These are phyloP conservation scores for Metschnikowia lunata DNA, from an alignment of 805 yeast genomes.

Conservation along the genomic window DNA sequence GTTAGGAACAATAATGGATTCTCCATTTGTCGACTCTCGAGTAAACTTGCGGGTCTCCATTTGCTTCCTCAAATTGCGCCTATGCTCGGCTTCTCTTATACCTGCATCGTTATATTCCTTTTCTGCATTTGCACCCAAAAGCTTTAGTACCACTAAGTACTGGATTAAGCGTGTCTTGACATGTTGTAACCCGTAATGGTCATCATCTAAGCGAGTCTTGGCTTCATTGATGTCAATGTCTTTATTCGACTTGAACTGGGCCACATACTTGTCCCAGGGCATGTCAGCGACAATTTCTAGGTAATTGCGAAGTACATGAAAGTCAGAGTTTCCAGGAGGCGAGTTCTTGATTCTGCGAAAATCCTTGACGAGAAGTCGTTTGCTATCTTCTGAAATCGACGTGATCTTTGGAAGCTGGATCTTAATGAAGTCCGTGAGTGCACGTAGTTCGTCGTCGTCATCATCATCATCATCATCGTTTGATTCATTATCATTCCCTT, in stretches of 20 bases:
- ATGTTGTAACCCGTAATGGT: conserved; percentile 70
- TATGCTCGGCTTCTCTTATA: conserved; percentile 6
- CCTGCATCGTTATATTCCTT: conserved; percentile 13
- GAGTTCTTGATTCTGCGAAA: conserved; percentile 51
- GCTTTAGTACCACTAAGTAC: conserved; percentile 71
- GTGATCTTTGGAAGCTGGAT: conserved; percentile 33
- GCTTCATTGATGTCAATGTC: conserved; percentile 53
- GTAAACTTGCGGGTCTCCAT: conserved; percentile 15
- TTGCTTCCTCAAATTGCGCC: conserved; percentile 6
- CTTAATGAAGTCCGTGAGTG: conserved; percentile 34
- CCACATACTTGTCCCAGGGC: conserved; percentile 49
- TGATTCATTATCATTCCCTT: conserved; percentile 10
- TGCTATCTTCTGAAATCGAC: conserved; percentile 34
- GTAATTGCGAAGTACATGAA: conserved; percentile 60
- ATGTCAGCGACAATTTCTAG: conserved; percentile 62
- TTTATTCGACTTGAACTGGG: conserved; percentile 32
- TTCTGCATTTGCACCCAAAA: conserved; percentile 42
- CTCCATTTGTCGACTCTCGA: conserved; percentile 18
- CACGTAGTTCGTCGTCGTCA: conserved; percentile 40
- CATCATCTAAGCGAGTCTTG: conserved; percentile 56
- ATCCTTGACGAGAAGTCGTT: conserved; percentile 43
- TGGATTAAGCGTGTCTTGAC: conserved; percentile 75
- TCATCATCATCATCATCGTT: conserved; percentile 38
- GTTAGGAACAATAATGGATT: conserved; percentile 32
- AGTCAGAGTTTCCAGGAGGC: conserved; percentile 50